These are phyloP conservation scores for Penicillium griseofulvum DNA, from an alignment of 2,329 filamentous ascomycete species.

Conservation along the genomic window DNA sequence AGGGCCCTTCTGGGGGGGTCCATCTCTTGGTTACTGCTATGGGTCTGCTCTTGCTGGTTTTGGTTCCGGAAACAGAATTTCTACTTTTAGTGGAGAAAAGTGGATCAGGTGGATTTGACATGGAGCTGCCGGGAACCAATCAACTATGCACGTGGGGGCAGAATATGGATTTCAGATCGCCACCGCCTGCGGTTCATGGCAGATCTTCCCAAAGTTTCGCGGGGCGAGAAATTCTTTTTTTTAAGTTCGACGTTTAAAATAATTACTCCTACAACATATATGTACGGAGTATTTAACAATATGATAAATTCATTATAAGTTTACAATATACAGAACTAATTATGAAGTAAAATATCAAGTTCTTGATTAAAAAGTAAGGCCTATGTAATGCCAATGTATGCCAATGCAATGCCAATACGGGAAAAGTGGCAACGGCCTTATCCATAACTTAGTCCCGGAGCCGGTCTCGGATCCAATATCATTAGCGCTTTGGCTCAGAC, in stretches of 20 bases:
- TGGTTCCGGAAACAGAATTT: slow-evolving; percentile 6
- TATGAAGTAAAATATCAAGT: neutral
- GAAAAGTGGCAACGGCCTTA: neutral
- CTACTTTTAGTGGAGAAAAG: slow-evolving; percentile 1
- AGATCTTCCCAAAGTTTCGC: slow-evolving; percentile 3
- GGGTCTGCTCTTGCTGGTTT: neutral
- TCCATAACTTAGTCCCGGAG: neutral
- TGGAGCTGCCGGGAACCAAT: slow-evolving; percentile 26
- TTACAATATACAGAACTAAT: neutral
- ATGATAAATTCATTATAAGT: too few relatives aligned
- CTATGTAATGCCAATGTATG: neutral
- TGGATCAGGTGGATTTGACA: slow-evolving; percentile 7
- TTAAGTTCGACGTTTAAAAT: neutral
- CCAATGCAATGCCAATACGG: neutral
- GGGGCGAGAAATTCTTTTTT: neutral
- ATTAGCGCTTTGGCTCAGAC: neutral
- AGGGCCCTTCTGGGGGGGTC: neutral
- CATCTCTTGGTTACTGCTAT: neutral
- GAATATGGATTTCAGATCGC: slow-evolving; percentile 19
- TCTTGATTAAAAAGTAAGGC: neutral
- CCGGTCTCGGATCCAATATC: neutral
- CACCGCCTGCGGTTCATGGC: slow-evolving; percentile 5
- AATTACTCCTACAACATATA: neutral
- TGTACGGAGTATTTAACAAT: neutral
- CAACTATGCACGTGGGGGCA: slow-evolving; percentile 33